phyloP scores from a whole-genome alignment of 768 basidiomycete species.

The Leccinum longicurvipes region DNA sequence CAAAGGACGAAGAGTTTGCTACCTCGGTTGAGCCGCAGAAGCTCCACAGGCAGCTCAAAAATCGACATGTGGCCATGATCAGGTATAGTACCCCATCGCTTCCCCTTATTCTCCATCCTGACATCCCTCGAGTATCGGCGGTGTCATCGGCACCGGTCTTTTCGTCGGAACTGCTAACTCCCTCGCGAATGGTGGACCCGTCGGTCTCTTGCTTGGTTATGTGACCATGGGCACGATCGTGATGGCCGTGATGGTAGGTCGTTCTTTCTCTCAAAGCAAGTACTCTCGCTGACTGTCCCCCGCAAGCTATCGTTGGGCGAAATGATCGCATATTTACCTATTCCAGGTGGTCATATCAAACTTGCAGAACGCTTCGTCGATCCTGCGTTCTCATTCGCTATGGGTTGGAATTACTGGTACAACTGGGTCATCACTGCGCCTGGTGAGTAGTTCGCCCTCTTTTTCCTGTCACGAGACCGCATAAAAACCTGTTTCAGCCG shows the following conservation, averaged over 20 bases:
- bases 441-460: conserved; percentile 11
- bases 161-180: conserved; percentile 64
- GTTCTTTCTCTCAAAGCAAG: no score
- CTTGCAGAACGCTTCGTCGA: conserved; percentile 81
- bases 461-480: not conserved
- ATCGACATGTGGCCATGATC: conserved; percentile 81
- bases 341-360: conserved; percentile 78
- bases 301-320: conserved; percentile 56
- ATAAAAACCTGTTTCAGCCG: conserved; percentile 20
- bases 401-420: conserved; percentile 59
- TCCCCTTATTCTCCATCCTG: not conserved
- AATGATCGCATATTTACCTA: conserved; percentile 69
- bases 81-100: conserved; percentile 41
- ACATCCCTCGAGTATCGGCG: conserved; percentile 48
- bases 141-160: conserved; percentile 56
- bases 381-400: conserved; percentile 58
- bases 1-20: conserved; percentile 22
- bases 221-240: conserved; percentile 62
- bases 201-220: conserved; percentile 76
- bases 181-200: conserved; percentile 58
- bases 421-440: conserved; percentile 30
- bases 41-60: conserved; percentile 65
- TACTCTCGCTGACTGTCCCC: not conserved
- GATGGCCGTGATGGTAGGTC: conserved; percentile 64
- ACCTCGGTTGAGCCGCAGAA: not conserved